Percentiles rank a stretch among this genome's conserved stretches.
phyloP scores from a whole-genome alignment of 768 basidiomycete species.

The Suillus tomentosus region DNA sequence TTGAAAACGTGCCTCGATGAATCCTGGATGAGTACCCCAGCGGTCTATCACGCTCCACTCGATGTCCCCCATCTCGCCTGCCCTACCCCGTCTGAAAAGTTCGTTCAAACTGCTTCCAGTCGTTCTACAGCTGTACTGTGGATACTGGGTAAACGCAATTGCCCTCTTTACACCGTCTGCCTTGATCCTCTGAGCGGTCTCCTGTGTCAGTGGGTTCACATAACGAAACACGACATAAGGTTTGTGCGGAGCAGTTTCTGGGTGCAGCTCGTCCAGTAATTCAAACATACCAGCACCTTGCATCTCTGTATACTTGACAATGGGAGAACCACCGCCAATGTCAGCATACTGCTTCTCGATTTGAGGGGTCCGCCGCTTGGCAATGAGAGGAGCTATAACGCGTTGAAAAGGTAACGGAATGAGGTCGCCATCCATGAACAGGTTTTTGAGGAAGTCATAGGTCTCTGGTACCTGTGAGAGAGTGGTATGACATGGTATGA shows the following conservation, averaged over 20 bases:
- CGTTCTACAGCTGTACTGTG: slow-evolving; percentile 97
- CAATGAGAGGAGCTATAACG: slow-evolving; percentile 85
- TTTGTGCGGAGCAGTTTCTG: slow-evolving; percentile 92
- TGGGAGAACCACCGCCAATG: slow-evolving; percentile 97
- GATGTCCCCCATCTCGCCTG: slow-evolving; percentile 64
- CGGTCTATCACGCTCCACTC: slow-evolving; percentile 98
- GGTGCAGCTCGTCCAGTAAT: slow-evolving; percentile 93
- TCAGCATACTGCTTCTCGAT: slow-evolving; percentile 94
- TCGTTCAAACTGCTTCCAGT: slow-evolving; percentile 98
- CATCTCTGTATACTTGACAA: slow-evolving; percentile 82
- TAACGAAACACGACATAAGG: slow-evolving; percentile 96
- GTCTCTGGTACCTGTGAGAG: slow-evolving; percentile 81
- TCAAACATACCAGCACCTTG: slow-evolving; percentile 91
- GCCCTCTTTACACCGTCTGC: slow-evolving; percentile 90
- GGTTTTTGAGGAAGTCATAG: slow-evolving; percentile 85
- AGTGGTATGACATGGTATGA: background rate
- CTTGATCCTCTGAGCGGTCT: slow-evolving; percentile 81
- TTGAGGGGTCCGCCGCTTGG: slow-evolving; percentile 82
- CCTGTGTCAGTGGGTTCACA: slow-evolving; percentile 84
- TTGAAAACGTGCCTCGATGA: slow-evolving; percentile 74
- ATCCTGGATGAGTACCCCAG: slow-evolving; percentile 95
- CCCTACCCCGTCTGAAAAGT: slow-evolving; percentile 66
- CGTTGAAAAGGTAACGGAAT: slow-evolving; percentile 95
- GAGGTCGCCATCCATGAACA: slow-evolving; percentile 91
- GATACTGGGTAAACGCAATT: slow-evolving; percentile 97